Percentiles rank a stretch among this genome's conserved stretches.
phyloP scores from a whole-genome alignment of 352 stramenopile species.

The Phytopythium cucurbitacearum region DNA sequence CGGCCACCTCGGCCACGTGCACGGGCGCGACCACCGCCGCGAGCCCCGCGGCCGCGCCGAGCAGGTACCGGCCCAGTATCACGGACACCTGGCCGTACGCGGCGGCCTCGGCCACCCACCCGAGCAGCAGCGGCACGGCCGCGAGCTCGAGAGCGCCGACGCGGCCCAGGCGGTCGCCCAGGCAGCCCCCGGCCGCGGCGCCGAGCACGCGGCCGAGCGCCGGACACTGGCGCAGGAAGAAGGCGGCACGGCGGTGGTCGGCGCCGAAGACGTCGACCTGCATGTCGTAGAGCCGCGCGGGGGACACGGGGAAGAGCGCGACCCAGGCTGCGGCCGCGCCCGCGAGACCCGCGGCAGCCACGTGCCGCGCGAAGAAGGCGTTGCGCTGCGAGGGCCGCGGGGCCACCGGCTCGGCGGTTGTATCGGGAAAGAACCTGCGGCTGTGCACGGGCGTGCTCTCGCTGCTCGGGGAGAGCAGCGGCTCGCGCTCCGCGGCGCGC shows the following conservation, averaged over 20 bases:
- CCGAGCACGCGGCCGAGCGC: conserved; percentile 62
- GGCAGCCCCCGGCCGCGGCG: conserved; percentile 45
- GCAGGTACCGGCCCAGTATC: conserved; percentile 57
- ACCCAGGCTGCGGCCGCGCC: conserved; percentile 51
- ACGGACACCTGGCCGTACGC: conserved; percentile 67
- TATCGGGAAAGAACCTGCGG: conserved; percentile 6
- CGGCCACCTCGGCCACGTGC: conserved; percentile 70
- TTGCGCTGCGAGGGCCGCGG: conserved; percentile 25
- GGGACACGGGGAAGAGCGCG: conserved; percentile 65
- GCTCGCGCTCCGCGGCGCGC: conserved; percentile 21
- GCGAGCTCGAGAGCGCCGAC: conserved; percentile 71
- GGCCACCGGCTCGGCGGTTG: neutral
- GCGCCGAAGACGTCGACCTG: conserved; percentile 79
- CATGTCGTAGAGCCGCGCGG: conserved; percentile 76
- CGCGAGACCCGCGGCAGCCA: conserved; percentile 39
- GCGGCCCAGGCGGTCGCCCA: conserved; percentile 58
- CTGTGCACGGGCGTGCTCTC: conserved; percentile 73
- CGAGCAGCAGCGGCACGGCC: conserved; percentile 65
- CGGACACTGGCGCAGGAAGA: conserved; percentile 67
- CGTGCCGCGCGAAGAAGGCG: conserved; percentile 56
- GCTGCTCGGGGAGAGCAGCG: conserved; percentile 26
- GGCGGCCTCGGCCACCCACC: conserved; percentile 63
- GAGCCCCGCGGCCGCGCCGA: conserved; percentile 50
- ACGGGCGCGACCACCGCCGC: conserved; percentile 60
- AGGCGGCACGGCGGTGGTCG: conserved; percentile 60